Conservation (phyloP, 2,329 filamentous ascomycete genomes). For the Nemania sp. region DNA sequence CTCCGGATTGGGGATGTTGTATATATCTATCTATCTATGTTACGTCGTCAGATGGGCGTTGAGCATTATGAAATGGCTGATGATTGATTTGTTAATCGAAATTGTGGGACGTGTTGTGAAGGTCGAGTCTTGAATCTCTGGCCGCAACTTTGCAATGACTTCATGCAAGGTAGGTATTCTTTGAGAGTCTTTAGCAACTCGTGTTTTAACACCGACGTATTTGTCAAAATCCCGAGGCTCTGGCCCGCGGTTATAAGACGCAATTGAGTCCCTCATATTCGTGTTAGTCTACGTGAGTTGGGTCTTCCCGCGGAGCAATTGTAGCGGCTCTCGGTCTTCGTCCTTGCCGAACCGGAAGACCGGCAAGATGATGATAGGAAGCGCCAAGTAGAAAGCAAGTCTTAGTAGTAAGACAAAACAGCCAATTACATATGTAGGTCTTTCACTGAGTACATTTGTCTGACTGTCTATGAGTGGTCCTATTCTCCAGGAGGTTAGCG, state of each 20-base stretch:
- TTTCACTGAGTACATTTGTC: background rate
- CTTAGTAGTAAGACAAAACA: conserved; percentile 11
- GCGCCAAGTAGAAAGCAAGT: conserved; percentile 4
- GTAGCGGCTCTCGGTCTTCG: conserved; percentile 9
- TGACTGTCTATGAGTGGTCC: no score
- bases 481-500: no score
- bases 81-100: no score
- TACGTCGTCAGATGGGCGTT: background rate
- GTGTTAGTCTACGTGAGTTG: background rate
- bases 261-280: background rate
- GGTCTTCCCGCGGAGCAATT: background rate
- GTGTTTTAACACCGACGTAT: background rate
- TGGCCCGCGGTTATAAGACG: background rate
- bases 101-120: no score
- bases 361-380: background rate
- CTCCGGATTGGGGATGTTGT: background rate
- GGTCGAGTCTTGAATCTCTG: no score
- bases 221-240: background rate
- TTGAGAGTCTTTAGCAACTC: no score
- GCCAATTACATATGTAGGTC: background rate
- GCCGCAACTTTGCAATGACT: no score
- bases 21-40: background rate
- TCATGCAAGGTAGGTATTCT: no score
- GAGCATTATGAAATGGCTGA: background rate
- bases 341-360: conserved; percentile 16